These are phyloP conservation scores for Lunasporangiospora selenospora DNA, from an alignment of 192 early-diverging fungal species.

Conservation along the genomic window DNA sequence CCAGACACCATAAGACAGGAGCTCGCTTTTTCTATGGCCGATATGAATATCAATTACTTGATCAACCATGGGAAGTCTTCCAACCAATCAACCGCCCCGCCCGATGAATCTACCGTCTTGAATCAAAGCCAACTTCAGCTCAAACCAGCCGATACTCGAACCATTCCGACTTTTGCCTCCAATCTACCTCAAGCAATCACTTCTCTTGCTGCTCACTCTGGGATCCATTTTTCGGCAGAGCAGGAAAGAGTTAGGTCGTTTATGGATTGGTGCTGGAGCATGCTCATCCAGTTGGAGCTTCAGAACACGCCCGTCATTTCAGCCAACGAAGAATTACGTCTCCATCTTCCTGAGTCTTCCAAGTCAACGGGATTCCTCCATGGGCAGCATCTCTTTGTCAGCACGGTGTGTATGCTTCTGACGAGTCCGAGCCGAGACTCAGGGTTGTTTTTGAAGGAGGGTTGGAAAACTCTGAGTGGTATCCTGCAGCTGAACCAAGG, in stretches of 20 bases:
- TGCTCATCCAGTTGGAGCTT: conserved; percentile 34
- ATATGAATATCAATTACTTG: conserved; percentile 16
- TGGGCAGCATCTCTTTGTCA: conserved; percentile 44
- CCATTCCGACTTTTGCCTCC: conserved; percentile 12
- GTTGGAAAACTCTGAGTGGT: conserved; percentile 49
- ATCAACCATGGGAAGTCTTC: conserved; percentile 2
- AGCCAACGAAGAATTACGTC: conserved; percentile 18
- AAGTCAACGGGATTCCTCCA: conserved; percentile 29
- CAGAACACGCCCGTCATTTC: conserved; percentile 26
- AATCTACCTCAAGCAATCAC: conserved; percentile 37
- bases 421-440: conserved; percentile 46
- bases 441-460: conserved; percentile 51
- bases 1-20: conserved; percentile 11
- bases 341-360: conserved; percentile 33
- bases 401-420: conserved; percentile 48
- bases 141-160: conserved; percentile 16
- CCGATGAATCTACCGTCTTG: background rate
- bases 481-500: conserved; percentile 43
- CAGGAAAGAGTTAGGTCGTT: conserved; percentile 30
- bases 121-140: no score
- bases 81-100: background rate
- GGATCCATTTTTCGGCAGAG: conserved; percentile 28
- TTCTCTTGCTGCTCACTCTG: conserved; percentile 31
- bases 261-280: conserved; percentile 55
- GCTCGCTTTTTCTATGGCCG: conserved; percentile 17